These are phyloP conservation scores for Jamesozyma jinghongensis DNA, from an alignment of 805 yeast species.

Conservation along the genomic window DNA sequence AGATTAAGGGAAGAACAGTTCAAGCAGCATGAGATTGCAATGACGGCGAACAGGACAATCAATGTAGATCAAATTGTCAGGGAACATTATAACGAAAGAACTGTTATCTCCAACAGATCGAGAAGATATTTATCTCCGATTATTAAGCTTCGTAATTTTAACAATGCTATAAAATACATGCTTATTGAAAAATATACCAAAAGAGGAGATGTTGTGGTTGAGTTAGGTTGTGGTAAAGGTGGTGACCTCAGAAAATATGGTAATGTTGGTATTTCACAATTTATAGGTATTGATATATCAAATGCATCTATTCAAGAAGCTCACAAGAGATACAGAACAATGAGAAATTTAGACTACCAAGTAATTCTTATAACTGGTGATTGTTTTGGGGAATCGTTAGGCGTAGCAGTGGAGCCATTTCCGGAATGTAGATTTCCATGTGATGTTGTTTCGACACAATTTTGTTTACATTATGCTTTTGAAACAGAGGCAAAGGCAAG, in stretches of 20 bases:
- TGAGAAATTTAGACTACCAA: constrained; percentile 55
- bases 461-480: constrained; percentile 92
- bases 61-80: constrained; percentile 61
- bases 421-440: constrained; percentile 67
- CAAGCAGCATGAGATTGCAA: constrained; percentile 28
- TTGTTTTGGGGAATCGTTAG: constrained; percentile 66
- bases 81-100: constrained; percentile 77
- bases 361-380: constrained; percentile 88
- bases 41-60: constrained; percentile 31
- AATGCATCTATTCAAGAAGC: constrained; percentile 85
- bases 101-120: constrained; percentile 53
- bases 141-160: constrained; percentile 76
- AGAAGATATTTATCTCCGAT: constrained; percentile 73
- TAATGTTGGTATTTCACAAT: constrained; percentile 59
- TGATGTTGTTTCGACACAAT: constrained; percentile 83
- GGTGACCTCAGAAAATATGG: constrained; percentile 93
- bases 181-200: constrained; percentile 61
- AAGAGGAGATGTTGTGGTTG: constrained; percentile 54
- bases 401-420: constrained; percentile 57
- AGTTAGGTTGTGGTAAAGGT: constrained; percentile 95
- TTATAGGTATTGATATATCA: constrained; percentile 86
- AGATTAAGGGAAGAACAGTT: constrained; percentile 28
- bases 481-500: constrained; percentile 75
- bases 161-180: constrained; percentile 84
- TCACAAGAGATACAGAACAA: constrained; percentile 53